These are phyloP conservation scores for Diaporthe longicolla DNA, from an alignment of 2,329 filamentous ascomycete genomes.

Conservation along the genomic window DNA sequence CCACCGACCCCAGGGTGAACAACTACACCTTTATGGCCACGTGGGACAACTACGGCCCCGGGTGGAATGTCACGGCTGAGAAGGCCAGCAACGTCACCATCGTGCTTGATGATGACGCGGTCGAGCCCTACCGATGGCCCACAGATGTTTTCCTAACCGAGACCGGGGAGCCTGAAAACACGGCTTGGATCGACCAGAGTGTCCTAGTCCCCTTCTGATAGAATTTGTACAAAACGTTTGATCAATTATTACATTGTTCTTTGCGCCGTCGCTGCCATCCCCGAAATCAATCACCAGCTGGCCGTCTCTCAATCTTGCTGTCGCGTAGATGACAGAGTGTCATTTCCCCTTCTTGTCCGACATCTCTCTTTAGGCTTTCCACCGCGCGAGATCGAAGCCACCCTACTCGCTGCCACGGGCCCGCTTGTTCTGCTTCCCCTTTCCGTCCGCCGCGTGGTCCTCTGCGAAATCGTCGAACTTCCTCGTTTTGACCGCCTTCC, in stretches of 20 bases:
- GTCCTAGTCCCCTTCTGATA: slow-evolving; percentile 42
- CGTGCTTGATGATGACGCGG: slow-evolving; percentile 57
- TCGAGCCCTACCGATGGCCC: slow-evolving; percentile 48
- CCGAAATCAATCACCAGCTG: not conserved
- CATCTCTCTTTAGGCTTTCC: not conserved
- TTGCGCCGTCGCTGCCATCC: slow-evolving; percentile 3
- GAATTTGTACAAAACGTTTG: not conserved
- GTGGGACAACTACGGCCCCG: slow-evolving; percentile 65
- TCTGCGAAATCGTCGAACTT: not conserved
- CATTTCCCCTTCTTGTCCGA: not conserved
- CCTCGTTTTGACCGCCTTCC: not conserved
- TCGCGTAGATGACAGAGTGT: not conserved
- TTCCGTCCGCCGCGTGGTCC: not conserved
- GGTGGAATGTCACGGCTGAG: slow-evolving; percentile 65
- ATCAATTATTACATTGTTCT: not conserved
- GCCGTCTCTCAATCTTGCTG: not conserved
- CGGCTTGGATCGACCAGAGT: slow-evolving; percentile 45
- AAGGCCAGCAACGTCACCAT: slow-evolving; percentile 56
- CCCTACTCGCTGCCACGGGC: not conserved
- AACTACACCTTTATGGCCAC: slow-evolving; percentile 70
- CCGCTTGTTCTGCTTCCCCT: slow-evolving; percentile 7
- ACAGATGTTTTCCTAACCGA: slow-evolving; percentile 45
- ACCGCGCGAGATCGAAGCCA: not conserved
- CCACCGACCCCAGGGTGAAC: slow-evolving; percentile 55
- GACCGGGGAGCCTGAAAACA: slow-evolving; percentile 41